Evolutionary conservation across 2,329 filamentous ascomycete species (phyloP).

Genomic region (Penicillium verrucosum): DNA sequence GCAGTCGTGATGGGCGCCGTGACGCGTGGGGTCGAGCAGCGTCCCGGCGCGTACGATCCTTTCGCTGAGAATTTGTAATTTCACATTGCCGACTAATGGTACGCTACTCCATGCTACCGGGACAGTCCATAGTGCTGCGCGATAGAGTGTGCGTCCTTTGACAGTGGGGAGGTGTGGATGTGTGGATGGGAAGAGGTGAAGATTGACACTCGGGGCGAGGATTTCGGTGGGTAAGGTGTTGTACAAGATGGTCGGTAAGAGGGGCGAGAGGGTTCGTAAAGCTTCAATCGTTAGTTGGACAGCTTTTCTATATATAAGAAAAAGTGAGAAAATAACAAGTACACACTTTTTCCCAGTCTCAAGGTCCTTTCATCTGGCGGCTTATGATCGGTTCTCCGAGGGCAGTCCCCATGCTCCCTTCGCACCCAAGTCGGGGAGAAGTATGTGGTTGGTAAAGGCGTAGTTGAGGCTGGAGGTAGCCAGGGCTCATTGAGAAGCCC

Average conservation of each 20-base stretch:
- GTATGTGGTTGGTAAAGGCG: slow-evolving; percentile 17
- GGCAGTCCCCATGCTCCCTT: slow-evolving; percentile 21
- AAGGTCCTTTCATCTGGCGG: slow-evolving; percentile 58
- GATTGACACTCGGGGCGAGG: slow-evolving; percentile 59
- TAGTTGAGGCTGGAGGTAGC: slow-evolving; percentile 24
- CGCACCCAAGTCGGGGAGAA: slow-evolving; percentile 27
- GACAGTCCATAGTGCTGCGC: slow-evolving; percentile 90
- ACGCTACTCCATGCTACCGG: slow-evolving; percentile 94
- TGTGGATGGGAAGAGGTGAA: slow-evolving; percentile 63
- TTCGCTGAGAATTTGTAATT: slow-evolving; percentile 81
- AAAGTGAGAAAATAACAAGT: background rate
- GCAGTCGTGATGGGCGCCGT: slow-evolving; percentile 30
- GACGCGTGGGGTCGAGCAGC: slow-evolving; percentile 35
- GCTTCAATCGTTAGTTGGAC: slow-evolving; percentile 39
- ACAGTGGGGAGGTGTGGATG: slow-evolving; percentile 76
- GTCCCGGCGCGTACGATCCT: slow-evolving; percentile 67
- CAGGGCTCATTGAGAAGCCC: slow-evolving; percentile 37
- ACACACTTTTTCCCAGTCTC: slow-evolving; percentile 60
- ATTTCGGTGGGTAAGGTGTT: slow-evolving; percentile 61
- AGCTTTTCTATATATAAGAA: too few species aligned
- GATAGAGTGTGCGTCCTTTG: slow-evolving; percentile 83
- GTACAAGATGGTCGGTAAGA: slow-evolving; percentile 59
- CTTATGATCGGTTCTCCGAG: slow-evolving; percentile 40
- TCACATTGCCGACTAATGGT: slow-evolving; percentile 85
- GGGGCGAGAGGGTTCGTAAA: slow-evolving; percentile 59